A percentile compares a stretch with the other conserved stretches of the same genome.
Evolutionary conservation across 768 basidiomycete species (phyloP).

Genomic region (Boletus coccyginus): DNA sequence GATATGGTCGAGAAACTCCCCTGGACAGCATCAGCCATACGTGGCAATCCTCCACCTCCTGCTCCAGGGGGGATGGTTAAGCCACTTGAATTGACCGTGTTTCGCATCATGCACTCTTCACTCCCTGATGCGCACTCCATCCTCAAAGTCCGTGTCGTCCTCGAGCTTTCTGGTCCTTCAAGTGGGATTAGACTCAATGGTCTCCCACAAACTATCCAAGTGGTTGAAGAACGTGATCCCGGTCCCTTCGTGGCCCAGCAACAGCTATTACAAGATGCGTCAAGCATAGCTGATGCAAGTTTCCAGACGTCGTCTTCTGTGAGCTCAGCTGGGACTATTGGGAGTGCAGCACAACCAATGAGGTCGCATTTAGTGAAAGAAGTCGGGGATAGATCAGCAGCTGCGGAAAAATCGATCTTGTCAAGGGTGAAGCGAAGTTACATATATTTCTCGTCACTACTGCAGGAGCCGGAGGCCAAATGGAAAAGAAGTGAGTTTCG

Average conservation of each 20-base stretch:
- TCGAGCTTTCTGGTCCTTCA: conserved; percentile 78
- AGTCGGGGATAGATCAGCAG: conserved; percentile 48
- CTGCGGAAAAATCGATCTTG: conserved; percentile 79
- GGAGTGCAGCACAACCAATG: conserved; percentile 30
- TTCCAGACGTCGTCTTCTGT: conserved; percentile 64
- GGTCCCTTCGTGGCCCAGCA: conserved; percentile 41
- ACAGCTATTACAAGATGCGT: conserved; percentile 64
- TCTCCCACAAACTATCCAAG: conserved; percentile 63
- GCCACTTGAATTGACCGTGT: conserved; percentile 49
- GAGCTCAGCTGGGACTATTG: conserved; percentile 46
- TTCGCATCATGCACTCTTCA: conserved; percentile 71
- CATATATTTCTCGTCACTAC: conserved; percentile 94
- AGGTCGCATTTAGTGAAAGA: conserved; percentile 35
- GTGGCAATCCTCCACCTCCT: conserved; percentile 35
- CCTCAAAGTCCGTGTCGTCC: conserved; percentile 73
- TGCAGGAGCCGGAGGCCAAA: conserved; percentile 98
- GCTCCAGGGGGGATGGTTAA: conserved; percentile 32
- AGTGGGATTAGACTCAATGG: conserved; percentile 87
- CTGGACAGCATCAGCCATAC: conserved; percentile 65
- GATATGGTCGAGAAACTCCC: conserved; percentile 69
- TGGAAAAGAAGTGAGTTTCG: conserved; percentile 78
- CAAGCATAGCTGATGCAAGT: conserved; percentile 65
- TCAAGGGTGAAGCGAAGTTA: conserved; percentile 89
- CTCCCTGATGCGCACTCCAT: conserved; percentile 73
- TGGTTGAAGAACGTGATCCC: conserved; percentile 66